These are phyloP conservation scores for Sporothrix luriei DNA, from an alignment of 2,329 filamentous ascomycete species.

Conservation along the genomic window DNA sequence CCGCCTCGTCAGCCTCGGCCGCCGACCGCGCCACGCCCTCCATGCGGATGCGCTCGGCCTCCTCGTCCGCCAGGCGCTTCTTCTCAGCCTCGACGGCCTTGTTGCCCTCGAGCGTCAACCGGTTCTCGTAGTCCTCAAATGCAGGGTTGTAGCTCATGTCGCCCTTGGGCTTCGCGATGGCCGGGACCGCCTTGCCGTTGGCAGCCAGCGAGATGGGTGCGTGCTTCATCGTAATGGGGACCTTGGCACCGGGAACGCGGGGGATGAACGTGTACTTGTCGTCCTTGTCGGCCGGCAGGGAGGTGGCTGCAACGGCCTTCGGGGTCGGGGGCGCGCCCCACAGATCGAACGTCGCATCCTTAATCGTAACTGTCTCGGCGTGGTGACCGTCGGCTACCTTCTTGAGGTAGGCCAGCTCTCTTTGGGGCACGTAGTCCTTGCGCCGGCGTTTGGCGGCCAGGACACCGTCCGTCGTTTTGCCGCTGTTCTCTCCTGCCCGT, in stretches of 20 bases:
- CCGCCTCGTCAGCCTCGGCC: slow-evolving; percentile 73
- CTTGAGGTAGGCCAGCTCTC: slow-evolving; percentile 77
- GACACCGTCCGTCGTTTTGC: slow-evolving; percentile 70
- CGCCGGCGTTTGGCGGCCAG: slow-evolving; percentile 74
- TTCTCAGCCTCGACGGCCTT: slow-evolving; percentile 79
- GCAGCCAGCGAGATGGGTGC: slow-evolving; percentile 81
- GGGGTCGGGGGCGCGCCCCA: slow-evolving; percentile 58
- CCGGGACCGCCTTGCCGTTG: slow-evolving; percentile 75
- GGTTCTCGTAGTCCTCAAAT: slow-evolving; percentile 80
- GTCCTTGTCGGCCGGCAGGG: slow-evolving; percentile 44
- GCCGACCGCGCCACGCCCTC: slow-evolving; percentile 71
- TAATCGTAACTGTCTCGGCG: slow-evolving; percentile 56
- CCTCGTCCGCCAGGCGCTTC: slow-evolving; percentile 68
- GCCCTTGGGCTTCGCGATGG: slow-evolving; percentile 75
- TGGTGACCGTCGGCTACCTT: slow-evolving; percentile 75
- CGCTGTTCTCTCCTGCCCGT: slow-evolving; percentile 59
- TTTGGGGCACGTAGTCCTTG: slow-evolving; percentile 78
- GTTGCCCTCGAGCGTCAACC: slow-evolving; percentile 72
- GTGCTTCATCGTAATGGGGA: slow-evolving; percentile 73
- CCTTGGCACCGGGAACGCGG: slow-evolving; percentile 65
- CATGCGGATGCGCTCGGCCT: slow-evolving; percentile 66
- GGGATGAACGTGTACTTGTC: slow-evolving; percentile 68
- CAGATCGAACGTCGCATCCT: slow-evolving; percentile 73
- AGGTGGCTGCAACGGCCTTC: slow-evolving; percentile 37
- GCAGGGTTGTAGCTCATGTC: slow-evolving; percentile 92